Percentiles rank a stretch among this genome's conserved stretches.
phyloP scores from a whole-genome alignment of 2,329 filamentous ascomycete genomes.

The Pseudocercospora fuligena region DNA sequence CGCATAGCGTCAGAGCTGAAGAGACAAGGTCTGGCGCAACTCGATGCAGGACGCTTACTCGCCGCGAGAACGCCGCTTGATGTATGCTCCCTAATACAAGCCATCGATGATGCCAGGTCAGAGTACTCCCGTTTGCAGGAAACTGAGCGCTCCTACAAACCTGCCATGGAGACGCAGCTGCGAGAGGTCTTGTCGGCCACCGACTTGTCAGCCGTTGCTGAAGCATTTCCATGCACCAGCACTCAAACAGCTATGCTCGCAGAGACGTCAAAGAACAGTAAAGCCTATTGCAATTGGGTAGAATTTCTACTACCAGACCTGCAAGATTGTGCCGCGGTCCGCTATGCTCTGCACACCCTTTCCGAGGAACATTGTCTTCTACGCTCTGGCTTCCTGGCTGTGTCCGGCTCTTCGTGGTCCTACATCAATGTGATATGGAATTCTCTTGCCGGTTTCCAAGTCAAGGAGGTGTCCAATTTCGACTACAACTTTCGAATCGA shows the following conservation, averaged over 20 bases:
- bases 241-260: conserved; percentile 80
- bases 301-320: conserved; percentile 61
- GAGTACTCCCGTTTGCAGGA: not conserved
- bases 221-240: conserved; percentile 67
- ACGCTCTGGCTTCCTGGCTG: conserved; percentile 72
- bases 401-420: conserved; percentile 48
- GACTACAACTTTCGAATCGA: conserved; percentile 27
- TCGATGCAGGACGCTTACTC: conserved; percentile 67
- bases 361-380: conserved; percentile 67
- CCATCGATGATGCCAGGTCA: not conserved
- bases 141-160: conserved; percentile 17
- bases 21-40: conserved; percentile 54
- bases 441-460: conserved; percentile 40
- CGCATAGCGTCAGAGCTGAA: conserved; percentile 68
- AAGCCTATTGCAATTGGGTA: conserved; percentile 78
- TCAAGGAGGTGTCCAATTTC: conserved; percentile 35
- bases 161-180: conserved; percentile 14
- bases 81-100: conserved; percentile 13
- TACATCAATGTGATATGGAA: conserved; percentile 71
- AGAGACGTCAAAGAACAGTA: conserved; percentile 66
- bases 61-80: conserved; percentile 54
- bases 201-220: conserved; percentile 33
- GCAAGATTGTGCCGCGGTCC: conserved; percentile 20
- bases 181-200: conserved; percentile 4
- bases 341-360: conserved; percentile 56